These are phyloP conservation scores for Blastocystis sp. DNA, from an alignment of 352 stramenopile species.

Conservation along the genomic window DNA sequence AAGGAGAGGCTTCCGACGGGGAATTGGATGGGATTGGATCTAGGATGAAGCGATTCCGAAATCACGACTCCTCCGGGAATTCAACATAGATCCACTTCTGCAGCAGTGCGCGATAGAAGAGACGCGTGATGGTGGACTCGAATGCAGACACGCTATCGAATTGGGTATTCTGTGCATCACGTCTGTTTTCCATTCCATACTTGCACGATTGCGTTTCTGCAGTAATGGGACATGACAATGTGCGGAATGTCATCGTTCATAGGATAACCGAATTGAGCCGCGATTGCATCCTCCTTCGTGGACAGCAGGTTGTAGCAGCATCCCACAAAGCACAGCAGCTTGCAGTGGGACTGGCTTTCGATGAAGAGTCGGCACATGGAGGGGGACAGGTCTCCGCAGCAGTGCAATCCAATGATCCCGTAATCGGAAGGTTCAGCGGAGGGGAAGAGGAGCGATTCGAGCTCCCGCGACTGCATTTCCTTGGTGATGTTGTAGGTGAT, in stretches of 20 bases:
- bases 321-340: constrained; percentile 46
- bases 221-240: not conserved
- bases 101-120: constrained; percentile 49
- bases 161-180: constrained; percentile 26
- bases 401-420: constrained; percentile 57
- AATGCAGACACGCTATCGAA: constrained; percentile 2
- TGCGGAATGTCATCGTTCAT: constrained; percentile 7
- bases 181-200: not conserved
- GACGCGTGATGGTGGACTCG: not conserved
- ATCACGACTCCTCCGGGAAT: constrained; percentile 26
- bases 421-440: not conserved
- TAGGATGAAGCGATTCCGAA: not conserved
- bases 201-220: constrained; percentile 32
- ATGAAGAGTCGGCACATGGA: constrained; percentile 65
- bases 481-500: constrained; percentile 60
- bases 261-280: not conserved
- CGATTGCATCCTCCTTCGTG: not conserved
- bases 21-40: constrained; percentile 12
- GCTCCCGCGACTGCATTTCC: not conserved
- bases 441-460: constrained; percentile 12
- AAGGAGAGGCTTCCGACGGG: constrained; percentile 30
- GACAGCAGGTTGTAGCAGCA: constrained; percentile 62
- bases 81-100: constrained; percentile 24
- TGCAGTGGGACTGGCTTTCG: constrained; percentile 4
- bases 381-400: constrained; percentile 55